A percentile compares a stretch with the other conserved stretches of the same genome.
Evolutionary conservation across 805 yeast genomes (phyloP).

Genomic region (Hanseniaspora guilliermondii): DNA sequence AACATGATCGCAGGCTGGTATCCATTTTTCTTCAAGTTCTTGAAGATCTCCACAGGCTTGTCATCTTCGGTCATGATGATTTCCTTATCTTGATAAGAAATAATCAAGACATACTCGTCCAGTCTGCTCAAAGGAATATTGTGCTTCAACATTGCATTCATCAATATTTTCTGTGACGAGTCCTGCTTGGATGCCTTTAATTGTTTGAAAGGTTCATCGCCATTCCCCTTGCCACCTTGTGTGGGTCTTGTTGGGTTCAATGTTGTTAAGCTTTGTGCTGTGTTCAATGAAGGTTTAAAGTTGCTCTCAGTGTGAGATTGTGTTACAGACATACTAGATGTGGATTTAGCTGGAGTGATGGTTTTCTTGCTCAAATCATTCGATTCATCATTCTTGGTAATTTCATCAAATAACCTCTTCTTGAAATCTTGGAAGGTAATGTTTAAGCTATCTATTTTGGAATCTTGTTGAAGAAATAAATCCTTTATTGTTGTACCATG

Average conservation of each 20-base stretch:
- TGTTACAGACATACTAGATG: conserved; percentile 1
- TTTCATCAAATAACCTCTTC: conserved; percentile 1
- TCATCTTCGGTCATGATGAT: conserved; percentile 72
- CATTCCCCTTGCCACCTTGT: not conserved
- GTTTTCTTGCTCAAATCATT: not conserved
- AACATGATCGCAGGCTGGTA: conserved; percentile 86
- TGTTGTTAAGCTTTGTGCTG: conserved; percentile 13
- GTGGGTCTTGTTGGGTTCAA: conserved; percentile 12
- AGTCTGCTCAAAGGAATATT: conserved; percentile 67
- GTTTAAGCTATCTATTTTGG: conserved; percentile 7
- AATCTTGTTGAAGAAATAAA: not conserved
- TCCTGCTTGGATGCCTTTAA: conserved; percentile 79
- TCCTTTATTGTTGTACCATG: not conserved
- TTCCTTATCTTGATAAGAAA: conserved; percentile 85
- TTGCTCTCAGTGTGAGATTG: not conserved
- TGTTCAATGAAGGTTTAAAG: not conserved
- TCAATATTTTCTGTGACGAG: conserved; percentile 76
- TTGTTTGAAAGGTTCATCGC: conserved; percentile 62
- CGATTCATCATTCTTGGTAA: not conserved
- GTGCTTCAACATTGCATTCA: conserved; percentile 79
- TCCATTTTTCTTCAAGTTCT: conserved; percentile 74
- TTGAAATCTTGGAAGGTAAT: conserved; percentile 12
- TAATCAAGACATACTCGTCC: conserved; percentile 77
- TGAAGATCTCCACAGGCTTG: conserved; percentile 74
- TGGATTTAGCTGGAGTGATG: not conserved